A percentile compares a stretch with the other conserved stretches of the same genome.
phyloP scores from a whole-genome alignment of 2,329 filamentous ascomycete genomes.

The Exophiala calicioides region DNA sequence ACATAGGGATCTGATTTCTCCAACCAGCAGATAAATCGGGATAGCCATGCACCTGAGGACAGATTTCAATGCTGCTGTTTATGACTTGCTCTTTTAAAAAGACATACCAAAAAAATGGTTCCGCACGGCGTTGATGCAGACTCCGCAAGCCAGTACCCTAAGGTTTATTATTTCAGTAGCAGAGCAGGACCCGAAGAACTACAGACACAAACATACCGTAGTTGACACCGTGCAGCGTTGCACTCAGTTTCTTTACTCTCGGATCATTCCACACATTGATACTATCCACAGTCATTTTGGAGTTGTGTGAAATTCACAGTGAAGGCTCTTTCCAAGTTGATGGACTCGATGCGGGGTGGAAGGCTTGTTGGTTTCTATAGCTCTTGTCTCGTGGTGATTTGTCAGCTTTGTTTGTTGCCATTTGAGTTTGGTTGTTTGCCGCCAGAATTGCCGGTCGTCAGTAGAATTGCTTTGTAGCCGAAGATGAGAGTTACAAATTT shows the following conservation, averaged over 20 bases:
- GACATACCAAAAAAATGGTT: slow-evolving; percentile 52
- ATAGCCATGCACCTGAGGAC: slow-evolving; percentile 69
- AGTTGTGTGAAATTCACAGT: no score
- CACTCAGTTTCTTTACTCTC: slow-evolving; percentile 1
- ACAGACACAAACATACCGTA: slow-evolving; percentile 1
- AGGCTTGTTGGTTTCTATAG: no score
- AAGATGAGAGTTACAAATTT: no score
- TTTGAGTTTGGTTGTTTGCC: no score
- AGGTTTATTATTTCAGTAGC: neutral
- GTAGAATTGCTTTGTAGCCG: no score
- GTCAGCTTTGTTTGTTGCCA: no score
- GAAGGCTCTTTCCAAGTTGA: no score
- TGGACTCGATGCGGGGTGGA: no score
- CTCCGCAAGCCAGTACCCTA: slow-evolving; percentile 8
- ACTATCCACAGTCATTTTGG: slow-evolving; percentile 5
- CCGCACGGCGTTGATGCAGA: slow-evolving; percentile 35
- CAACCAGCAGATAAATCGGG: slow-evolving; percentile 84
- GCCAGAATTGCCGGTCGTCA: no score
- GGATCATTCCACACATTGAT: slow-evolving; percentile 6
- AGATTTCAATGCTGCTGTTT: no score
- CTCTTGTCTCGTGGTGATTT: no score
- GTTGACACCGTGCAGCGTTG: slow-evolving; percentile 1
- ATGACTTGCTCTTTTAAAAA: no score
- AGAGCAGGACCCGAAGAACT: neutral
- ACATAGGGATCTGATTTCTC: slow-evolving; percentile 81